Conservation (phyloP, 2,329 filamentous ascomycete species). For the Colletotrichum sp. region DNA sequence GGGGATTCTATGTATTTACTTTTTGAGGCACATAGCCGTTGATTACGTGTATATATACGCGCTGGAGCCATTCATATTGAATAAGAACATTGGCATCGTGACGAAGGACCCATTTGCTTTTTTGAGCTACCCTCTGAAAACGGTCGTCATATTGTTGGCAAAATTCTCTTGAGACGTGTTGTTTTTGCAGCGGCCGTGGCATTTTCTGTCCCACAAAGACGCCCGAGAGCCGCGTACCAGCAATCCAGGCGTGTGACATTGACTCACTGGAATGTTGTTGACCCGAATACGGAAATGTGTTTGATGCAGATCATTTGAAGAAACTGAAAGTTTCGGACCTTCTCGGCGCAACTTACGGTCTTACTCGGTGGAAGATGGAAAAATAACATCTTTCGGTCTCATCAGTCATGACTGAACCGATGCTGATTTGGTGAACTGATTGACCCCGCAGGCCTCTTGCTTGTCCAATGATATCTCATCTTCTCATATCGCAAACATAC, state of each 20-base stretch:
- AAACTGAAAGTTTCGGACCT: neutral
- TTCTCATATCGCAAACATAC: fast-evolving
- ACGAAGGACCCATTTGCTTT: neutral
- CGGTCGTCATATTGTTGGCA: neutral
- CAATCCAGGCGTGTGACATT: neutral
- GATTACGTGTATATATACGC: neutral
- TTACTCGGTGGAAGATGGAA: neutral
- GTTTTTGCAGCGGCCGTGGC: neutral
- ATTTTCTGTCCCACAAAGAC: neutral
- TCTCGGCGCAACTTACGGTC: neutral
- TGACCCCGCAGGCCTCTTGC: fast-evolving
- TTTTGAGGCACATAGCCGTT: neutral
- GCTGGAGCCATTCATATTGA: neutral
- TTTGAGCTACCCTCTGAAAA: too few species aligned
- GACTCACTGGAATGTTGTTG: neutral
- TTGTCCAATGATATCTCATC: neutral
- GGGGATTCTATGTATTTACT: conserved; percentile 10
- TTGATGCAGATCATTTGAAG: neutral
- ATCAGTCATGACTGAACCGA: neutral
- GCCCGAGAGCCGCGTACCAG: neutral
- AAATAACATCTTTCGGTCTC: neutral
- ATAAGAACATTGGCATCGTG: neutral
- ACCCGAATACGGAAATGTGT: neutral
- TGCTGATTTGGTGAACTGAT: fast-evolving
- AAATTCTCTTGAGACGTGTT: neutral